Evolutionary conservation across 768 basidiomycete genomes (phyloP).

Genomic region (Butyriboletus loyo): DNA sequence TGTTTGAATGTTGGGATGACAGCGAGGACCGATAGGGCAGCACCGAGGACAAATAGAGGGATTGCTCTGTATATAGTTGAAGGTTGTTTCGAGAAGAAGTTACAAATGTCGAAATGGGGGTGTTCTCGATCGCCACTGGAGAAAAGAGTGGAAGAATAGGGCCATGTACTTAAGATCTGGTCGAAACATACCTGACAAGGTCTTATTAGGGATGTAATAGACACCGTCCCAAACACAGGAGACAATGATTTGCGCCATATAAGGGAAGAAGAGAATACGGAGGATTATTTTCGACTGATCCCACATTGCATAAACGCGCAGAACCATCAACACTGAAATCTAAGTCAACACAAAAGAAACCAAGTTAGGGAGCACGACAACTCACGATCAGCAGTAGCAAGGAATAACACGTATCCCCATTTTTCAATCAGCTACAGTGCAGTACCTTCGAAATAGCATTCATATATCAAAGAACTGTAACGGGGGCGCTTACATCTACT

Average conservation of each 20-base stretch:
- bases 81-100: too few species aligned
- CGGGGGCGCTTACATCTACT: conserved; percentile 8
- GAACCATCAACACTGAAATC: conserved; percentile 16
- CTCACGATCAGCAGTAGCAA: conserved; percentile 9
- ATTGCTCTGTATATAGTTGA: neutral
- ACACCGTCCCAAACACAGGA: neutral
- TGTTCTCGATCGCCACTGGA: neutral
- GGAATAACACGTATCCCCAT: conserved; percentile 2
- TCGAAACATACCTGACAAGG: conserved; percentile 4
- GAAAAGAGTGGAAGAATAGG: neutral
- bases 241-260: neutral
- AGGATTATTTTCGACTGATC: conserved; percentile 8
- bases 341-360: neutral
- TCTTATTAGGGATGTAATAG: neutral
- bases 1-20: too few species aligned
- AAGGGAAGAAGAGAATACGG: neutral
- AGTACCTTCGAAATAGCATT: neutral
- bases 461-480: neutral
- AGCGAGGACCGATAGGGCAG: conserved; percentile 1
- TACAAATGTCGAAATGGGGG: too few species aligned
- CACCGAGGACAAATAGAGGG: neutral
- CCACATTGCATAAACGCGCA: conserved; percentile 17
- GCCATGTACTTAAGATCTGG: too few species aligned
- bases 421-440: neutral
- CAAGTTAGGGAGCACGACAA: neutral